Percentiles rank a stretch among this genome's conserved stretches.
Evolutionary conservation across 352 stramenopile genomes (phyloP).

Genomic region (Globisporangium polare): DNA sequence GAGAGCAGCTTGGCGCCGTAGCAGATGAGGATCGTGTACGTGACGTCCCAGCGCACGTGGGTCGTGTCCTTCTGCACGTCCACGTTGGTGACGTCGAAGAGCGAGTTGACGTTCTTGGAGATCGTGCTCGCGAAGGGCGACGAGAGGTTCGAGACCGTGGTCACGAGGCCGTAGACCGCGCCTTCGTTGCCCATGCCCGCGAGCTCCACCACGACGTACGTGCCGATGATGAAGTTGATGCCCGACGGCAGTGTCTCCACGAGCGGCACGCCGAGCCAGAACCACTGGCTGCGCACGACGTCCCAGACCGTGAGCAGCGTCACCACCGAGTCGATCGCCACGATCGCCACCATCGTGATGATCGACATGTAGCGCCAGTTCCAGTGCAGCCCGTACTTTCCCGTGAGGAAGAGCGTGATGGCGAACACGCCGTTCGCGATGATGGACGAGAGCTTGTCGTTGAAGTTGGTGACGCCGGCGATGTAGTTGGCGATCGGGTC

Average conservation of each 20-base stretch:
- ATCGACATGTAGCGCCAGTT: no score
- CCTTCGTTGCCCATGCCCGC: slow-evolving; percentile 44
- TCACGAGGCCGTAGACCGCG: slow-evolving; percentile 35
- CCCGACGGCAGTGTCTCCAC: slow-evolving; percentile 32
- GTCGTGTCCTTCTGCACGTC: slow-evolving; percentile 34
- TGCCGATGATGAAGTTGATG: slow-evolving; percentile 38
- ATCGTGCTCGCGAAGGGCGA: slow-evolving; percentile 36
- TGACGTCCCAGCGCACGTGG: slow-evolving; percentile 30
- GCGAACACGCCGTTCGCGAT: slow-evolving; percentile 20
- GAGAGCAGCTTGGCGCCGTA: slow-evolving; percentile 27
- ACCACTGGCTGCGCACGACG: slow-evolving; percentile 40
- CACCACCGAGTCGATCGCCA: slow-evolving; percentile 13
- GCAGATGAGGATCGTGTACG: slow-evolving; percentile 33
- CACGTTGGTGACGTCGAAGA: background rate
- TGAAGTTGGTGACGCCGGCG: slow-evolving; percentile 17
- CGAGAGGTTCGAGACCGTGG: slow-evolving; percentile 37
- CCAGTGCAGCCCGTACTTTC: no score
- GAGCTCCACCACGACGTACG: slow-evolving; percentile 49
- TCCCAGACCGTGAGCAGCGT: slow-evolving; percentile 30
- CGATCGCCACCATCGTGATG: no score
- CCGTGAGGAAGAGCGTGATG: slow-evolving; percentile 13
- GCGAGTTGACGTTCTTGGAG: slow-evolving; percentile 26
- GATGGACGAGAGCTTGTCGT: slow-evolving; percentile 10
- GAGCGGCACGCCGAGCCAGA: slow-evolving; percentile 34
- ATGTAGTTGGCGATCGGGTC: slow-evolving; percentile 20